Base-by-base conservation (phyloP, 2,329 filamentous ascomycete genomes). In the Ascochyta rabiei region DNA sequence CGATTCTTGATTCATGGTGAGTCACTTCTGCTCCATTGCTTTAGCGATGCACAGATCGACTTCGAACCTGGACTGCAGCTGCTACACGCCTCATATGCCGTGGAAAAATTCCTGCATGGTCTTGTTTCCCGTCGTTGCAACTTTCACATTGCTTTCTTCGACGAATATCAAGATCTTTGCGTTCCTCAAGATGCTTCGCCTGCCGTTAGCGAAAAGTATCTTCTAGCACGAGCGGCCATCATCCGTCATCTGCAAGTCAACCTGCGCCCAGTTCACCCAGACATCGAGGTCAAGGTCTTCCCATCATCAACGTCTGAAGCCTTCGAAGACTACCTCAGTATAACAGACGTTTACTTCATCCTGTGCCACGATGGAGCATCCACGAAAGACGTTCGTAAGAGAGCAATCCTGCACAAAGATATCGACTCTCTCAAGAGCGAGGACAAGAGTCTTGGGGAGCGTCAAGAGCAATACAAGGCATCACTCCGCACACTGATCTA, bases 1-100 rank as follows among this genome's bases (percentile, higher is more conserved):
- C 79, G 88, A 10, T 92, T 91, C 68, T 77, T 88, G 19, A 82
- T 92, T 26, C 87, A 92, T 60, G 89, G 89, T 26, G 88, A 93
- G 64, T 88, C 88, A 0, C 72, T 92, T n/a, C 76, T 92, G 10
- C 76, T 85, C 6, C 76, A 89, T 53, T 87, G 83, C 63, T 83
- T 91, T 42, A 75, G 77, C n/a, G 80, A 88, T 60, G 76, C 81
- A 10, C 79, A 82, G 19, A 82, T 92, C 35, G 86, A 91, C 66
- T 89, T 89, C 60, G 64, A 81, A 48, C 57, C 78, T 44, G 89
- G 88, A 0, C 87, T 89, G 53, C 89, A 92, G 71, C 70, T 92
- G 6, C 78, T 92, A 0, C 89, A 91, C 69, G 88, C 87, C 0
- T 81, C 86, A 4, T 88, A 89, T 67, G 81, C 84, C 1, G 84